These are phyloP conservation scores for Actinomortierella ambigua DNA, from an alignment of 371 early-diverging fungal genomes.

Conservation along the genomic window DNA sequence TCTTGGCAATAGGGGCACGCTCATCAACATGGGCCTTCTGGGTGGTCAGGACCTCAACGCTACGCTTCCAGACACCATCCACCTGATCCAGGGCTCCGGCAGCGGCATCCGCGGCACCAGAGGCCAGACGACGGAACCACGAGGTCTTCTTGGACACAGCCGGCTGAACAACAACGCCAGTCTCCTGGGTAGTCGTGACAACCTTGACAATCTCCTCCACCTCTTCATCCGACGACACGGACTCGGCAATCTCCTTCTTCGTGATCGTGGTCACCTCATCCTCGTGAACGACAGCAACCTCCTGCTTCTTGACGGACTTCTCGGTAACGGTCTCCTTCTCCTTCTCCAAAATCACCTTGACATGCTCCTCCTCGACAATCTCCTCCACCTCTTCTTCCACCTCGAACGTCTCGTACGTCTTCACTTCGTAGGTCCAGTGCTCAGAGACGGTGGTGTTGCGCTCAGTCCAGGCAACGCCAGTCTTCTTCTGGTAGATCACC, in stretches of 20 bases:
- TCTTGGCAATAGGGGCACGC: constrained; percentile 12
- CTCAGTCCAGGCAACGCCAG: constrained; percentile 19
- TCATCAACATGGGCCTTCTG: constrained; percentile 20
- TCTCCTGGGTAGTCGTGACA: background rate
- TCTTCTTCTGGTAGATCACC: constrained; percentile 20
- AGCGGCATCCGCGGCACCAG: constrained; percentile 11
- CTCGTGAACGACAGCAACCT: constrained; percentile 8
- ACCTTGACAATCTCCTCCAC: too few species aligned
- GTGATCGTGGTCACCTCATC: constrained; percentile 1
- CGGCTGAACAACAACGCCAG: constrained; percentile 9
- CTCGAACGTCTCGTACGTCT: constrained; percentile 30
- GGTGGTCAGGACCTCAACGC: constrained; percentile 20
- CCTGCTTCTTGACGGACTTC: background rate
- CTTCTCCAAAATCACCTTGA: constrained; percentile 1
- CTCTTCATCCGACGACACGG: too few species aligned
- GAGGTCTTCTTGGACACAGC: constrained; percentile 14
- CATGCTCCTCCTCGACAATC: constrained; percentile 15
- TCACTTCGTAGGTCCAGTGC: constrained; percentile 18
- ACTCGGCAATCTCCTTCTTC: too few species aligned
- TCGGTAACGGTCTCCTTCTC: background rate
- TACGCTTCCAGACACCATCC: constrained; percentile 23
- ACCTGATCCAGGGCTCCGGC: constrained; percentile 7
- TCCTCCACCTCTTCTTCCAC: constrained; percentile 19
- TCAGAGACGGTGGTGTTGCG: constrained; percentile 20
- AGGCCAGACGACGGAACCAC: constrained; percentile 11